Base-by-base conservation (phyloP, 345 rosid genomes). In the Ailanthus altissimus region DNA sequence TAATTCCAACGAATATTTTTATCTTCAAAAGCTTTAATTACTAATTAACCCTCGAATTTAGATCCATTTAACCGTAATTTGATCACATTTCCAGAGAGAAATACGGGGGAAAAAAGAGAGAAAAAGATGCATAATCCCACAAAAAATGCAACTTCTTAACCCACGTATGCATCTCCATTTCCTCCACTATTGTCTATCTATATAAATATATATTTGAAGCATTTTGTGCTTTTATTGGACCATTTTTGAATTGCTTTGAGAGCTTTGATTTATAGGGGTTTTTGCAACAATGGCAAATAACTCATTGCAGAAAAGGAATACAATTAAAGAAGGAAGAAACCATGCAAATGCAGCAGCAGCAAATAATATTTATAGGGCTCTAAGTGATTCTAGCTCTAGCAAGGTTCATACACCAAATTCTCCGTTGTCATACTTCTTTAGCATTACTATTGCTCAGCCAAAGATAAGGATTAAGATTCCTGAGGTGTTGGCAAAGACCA, bases 401-500 rank as follows among this genome's bases (percentile, higher is more conserved):
- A 42, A 51, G 45, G 5, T 26, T 46, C 43, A n/a, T 20, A 23
- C 43, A 51, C 71, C 70, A 53, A 63, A 72, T 51, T 43, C 76
- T 20, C 53, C 74, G 10, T 36, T 25, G 10, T 43, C 75, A 1
- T 42, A 73, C 68, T 77, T 77, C 43, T 77, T 45, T 2, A 65
- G 54, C 47, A 65, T 67, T 50, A 32, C 75, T 57, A 50, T 76
- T 13, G 26, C 67, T 53, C 84, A 70, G 45, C 77, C 75, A 36
- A 84, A 60, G 42, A 78, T 84, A 11, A 72, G 83, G 46, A 75
- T 83, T 81, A 82, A 69, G 75, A 59, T 78, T 38, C 86, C 84
- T 1, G 79, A 70, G 57, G n/a, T 51, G 16, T 8, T 89, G 67
- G 73, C 47, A 46, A 81, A 84, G 77, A 75, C 69, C 46, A 71